Conservation (phyloP, 352 stramenopile species). For the Pythium dissotocum region DNA sequence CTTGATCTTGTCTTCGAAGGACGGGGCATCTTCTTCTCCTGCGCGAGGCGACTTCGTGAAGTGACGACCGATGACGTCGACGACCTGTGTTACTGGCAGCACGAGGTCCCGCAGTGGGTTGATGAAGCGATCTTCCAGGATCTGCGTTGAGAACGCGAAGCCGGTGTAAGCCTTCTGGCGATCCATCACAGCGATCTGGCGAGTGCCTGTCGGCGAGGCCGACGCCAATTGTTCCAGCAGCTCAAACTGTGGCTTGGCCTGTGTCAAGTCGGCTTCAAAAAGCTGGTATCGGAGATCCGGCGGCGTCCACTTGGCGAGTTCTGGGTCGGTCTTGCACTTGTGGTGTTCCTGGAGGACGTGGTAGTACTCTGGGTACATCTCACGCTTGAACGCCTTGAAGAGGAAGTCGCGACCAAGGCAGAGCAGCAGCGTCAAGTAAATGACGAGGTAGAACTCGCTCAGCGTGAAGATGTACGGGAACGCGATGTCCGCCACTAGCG, state of each 20-base stretch:
- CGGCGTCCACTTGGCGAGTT: constrained; percentile 59
- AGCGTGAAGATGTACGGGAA: constrained; percentile 81
- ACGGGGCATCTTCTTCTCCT: constrained; percentile 27
- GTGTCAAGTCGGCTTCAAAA: constrained; percentile 66
- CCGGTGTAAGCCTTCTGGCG: constrained; percentile 70
- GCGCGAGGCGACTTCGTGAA: constrained; percentile 19
- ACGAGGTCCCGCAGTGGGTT: constrained; percentile 78
- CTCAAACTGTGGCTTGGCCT: constrained; percentile 65
- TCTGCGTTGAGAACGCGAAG: constrained; percentile 83
- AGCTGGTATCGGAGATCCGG: constrained; percentile 66
- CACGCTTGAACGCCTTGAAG: constrained; percentile 84
- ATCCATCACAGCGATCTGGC: constrained; percentile 12
- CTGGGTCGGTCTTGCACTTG: constrained; percentile 37
- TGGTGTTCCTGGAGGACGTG: constrained; percentile 85
- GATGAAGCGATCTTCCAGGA: constrained; percentile 76
- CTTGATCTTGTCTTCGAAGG: constrained; percentile 70
- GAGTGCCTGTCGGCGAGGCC: constrained; percentile 15
- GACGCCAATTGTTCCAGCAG: constrained; percentile 41
- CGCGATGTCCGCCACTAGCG: constrained; percentile 59
- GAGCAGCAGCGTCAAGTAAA: constrained; percentile 71
- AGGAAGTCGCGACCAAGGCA: constrained; percentile 80
- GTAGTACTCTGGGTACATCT: constrained; percentile 86
- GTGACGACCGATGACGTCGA: constrained; percentile 30
- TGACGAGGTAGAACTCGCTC: constrained; percentile 75
- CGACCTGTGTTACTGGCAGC: constrained; percentile 62